Conservation (phyloP, 192 early-diverging fungal genomes). For the Gigaspora rosea region DNA sequence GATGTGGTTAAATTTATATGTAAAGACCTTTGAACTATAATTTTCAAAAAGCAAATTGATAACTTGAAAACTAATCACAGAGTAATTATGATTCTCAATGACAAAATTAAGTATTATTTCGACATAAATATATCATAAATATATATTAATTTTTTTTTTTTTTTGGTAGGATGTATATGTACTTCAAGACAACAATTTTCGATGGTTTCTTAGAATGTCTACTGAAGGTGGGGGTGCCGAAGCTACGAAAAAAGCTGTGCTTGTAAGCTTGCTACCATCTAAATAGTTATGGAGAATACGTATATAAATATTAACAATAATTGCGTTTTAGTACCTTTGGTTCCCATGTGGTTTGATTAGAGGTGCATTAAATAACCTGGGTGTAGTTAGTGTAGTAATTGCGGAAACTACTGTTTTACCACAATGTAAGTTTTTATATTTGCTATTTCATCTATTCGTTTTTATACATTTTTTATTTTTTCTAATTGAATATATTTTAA, state of each 20-base stretch:
- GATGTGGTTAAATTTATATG: constrained; percentile 99
- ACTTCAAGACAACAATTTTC: constrained; percentile 95
- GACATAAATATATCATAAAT: not conserved
- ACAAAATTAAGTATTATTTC: not conserved
- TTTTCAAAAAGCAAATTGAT: constrained; percentile 98
- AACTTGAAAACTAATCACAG: constrained; percentile 99
- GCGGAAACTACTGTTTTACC: constrained; percentile 84
- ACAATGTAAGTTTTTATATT: constrained; percentile 63
- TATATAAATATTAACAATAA: not conserved
- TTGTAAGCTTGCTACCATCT: constrained; percentile 51
- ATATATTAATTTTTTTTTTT: not conserved
- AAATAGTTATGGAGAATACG: not conserved
- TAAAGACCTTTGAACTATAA: constrained; percentile 93
- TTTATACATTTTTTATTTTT: not conserved
- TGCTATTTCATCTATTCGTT: not conserved
- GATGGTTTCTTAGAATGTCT: constrained; percentile 94
- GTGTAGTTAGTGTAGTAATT: constrained; percentile 80
- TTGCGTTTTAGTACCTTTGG: constrained; percentile 73
- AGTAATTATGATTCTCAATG: constrained; percentile 44
- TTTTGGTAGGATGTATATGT: constrained; percentile 87
- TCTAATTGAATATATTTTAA: constrained; percentile 4
- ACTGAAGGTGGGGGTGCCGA: constrained; percentile 75
- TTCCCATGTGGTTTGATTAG: constrained; percentile 97
- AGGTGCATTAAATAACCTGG: constrained; percentile 89
- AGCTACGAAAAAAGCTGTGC: constrained; percentile 74